phyloP scores from a whole-genome alignment of 352 stramenopile species.

The Phytophthora fragariae region DNA sequence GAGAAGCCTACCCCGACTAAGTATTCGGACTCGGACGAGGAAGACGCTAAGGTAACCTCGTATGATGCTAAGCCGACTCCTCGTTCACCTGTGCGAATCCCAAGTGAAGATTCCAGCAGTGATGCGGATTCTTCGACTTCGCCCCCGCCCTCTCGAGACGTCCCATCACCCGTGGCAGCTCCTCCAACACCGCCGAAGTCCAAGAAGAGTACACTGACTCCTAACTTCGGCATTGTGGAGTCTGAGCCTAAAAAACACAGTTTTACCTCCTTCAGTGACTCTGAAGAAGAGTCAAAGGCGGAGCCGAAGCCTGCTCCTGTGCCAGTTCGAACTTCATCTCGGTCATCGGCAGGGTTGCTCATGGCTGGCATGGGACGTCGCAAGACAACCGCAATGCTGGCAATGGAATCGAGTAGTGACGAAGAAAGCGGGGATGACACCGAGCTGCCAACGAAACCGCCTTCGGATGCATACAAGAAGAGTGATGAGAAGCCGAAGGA shows the following conservation, averaged over 20 bases:
- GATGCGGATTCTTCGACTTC: constrained; percentile 21
- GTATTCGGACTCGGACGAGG: constrained; percentile 31
- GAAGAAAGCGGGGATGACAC: constrained; percentile 66
- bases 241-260: constrained; percentile 70
- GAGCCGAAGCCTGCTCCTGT: constrained; percentile 63
- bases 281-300: constrained; percentile 81
- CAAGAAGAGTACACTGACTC: constrained; percentile 52
- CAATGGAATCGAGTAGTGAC: constrained; percentile 85
- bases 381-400: constrained; percentile 74
- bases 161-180: constrained; percentile 27
- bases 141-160: constrained; percentile 19
- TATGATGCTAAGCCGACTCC: constrained; percentile 28
- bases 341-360: constrained; percentile 51
- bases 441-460: constrained; percentile 63
- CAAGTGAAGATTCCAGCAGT: constrained; percentile 32
- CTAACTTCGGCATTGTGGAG: constrained; percentile 81
- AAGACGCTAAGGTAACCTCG: constrained; percentile 27
- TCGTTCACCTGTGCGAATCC: constrained; percentile 26
- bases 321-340: constrained; percentile 48
- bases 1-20: constrained; percentile 19
- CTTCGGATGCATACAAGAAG: constrained; percentile 45
- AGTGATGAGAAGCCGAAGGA: constrained; percentile 39
- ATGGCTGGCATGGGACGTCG: constrained; percentile 72
- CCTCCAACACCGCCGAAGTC: constrained; percentile 38
- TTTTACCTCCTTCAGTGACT: constrained; percentile 90